Evolutionary conservation across 2,329 filamentous ascomycete genomes (phyloP), one percentile per base, ranked within the genome.

Genomic region (Torrubiellomyces zombiae): DNA sequence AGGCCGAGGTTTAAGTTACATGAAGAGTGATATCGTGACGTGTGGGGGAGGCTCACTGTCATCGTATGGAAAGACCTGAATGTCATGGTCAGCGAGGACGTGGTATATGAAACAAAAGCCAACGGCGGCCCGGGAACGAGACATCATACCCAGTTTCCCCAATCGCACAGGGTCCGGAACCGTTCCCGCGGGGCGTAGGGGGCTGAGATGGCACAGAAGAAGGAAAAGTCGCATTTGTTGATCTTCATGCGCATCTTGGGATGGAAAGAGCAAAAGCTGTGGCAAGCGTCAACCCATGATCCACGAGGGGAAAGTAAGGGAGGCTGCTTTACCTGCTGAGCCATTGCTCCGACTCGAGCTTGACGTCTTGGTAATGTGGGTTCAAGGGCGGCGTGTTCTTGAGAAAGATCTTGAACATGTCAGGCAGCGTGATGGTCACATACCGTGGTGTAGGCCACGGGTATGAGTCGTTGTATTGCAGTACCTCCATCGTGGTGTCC

Each of bases 111-210:
- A 15, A 8, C 19, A n/a, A 4, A 10, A 9, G 14, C 6, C 7
- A n/a, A 8, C 18, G 8, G 18, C 8, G 18, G 9, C 20, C 8
- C 9, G n/a, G 3, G 13, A 23, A 9, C 8, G 14, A 9, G 7
- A 13, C 9, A 23, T 28, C 34, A 25, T 25, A 38, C 37, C 37
- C 36, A 39, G 24, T 38, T 38, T 7, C 37, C 37, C 37, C 36
- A 39, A 18, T 39, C 37, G 20, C 32, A 39, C 7, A 39, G 7
- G 1, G 34, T 37, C 6, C 37, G 31, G 23, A 36, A 31, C 13
- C 25, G 23, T 6, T 28, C 27, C 7, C 15, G 21, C 7, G 30
- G 24, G 11, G 36, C 35, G 9, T 28, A 17, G 1, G 36, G 36
- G 2, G 36, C 35, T 4, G 33, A 21, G 16, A 38, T 32, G n/a